Evolutionary conservation across 2,329 filamentous ascomycete species (phyloP).

Genomic region (Trichoderma koningiopsis): DNA sequence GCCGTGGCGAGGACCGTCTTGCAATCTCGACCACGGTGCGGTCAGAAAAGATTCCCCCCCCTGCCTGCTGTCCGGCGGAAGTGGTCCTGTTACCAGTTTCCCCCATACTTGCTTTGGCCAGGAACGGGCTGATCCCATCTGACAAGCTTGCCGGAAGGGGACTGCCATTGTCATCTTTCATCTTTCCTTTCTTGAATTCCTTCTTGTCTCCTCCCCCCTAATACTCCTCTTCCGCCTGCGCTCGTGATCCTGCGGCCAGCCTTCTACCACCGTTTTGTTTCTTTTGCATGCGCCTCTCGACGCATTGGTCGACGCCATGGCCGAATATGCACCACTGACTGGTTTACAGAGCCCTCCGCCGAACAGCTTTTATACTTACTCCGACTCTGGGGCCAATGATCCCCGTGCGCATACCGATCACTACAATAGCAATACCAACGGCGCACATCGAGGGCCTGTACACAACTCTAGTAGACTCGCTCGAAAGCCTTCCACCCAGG

Average conservation of each 20-base stretch:
- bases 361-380: slow-evolving; percentile 43
- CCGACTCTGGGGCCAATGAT: slow-evolving; percentile 50
- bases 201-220: neutral
- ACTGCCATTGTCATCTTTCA: slow-evolving; percentile 6
- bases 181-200: neutral
- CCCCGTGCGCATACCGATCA: slow-evolving; percentile 36
- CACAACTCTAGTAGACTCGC: slow-evolving; percentile 50
- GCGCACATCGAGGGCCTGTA: slow-evolving; percentile 55
- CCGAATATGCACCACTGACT: slow-evolving; percentile 38
- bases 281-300: slow-evolving; percentile 7
- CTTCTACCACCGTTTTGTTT: neutral
- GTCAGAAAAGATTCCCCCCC: slow-evolving; percentile 21
- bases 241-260: neutral
- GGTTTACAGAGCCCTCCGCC: slow-evolving; percentile 35
- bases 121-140: slow-evolving; percentile 19
- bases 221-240: neutral
- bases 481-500: slow-evolving; percentile 45
- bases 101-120: slow-evolving; percentile 5
- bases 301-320: slow-evolving; percentile 32
- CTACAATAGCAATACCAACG: slow-evolving; percentile 49
- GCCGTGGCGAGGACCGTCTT: slow-evolving; percentile 10
- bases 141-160: slow-evolving; percentile 8
- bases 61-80: slow-evolving; percentile 10
- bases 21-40: slow-evolving; percentile 22
- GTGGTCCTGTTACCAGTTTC: slow-evolving; percentile 7